A percentile compares a stretch with the other conserved stretches of the same genome.
Evolutionary conservation across 495 filamentous ascomycete species (phyloP).

Genomic region (Cercophora scortea): DNA sequence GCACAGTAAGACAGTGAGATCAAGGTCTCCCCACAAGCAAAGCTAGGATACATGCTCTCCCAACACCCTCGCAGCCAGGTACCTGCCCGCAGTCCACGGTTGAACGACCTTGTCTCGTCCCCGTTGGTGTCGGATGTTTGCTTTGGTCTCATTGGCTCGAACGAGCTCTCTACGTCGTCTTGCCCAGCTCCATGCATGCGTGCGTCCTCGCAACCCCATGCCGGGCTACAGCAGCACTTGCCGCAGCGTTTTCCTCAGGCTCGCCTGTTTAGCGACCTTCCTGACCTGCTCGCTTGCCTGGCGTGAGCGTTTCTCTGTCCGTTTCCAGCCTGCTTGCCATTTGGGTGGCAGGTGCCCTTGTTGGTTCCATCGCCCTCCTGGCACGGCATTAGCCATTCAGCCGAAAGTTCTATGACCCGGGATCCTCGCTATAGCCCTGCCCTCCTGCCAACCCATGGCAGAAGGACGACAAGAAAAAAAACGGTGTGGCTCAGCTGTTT

Average conservation of each 20-base stretch:
- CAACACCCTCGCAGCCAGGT: not conserved
- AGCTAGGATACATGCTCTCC: not conserved
- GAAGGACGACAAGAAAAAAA: slow-evolving; percentile 7
- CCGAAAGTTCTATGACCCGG: slow-evolving; percentile 38
- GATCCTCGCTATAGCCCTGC: slow-evolving; percentile 34
- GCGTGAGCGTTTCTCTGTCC: slow-evolving; percentile 16
- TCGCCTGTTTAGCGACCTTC: slow-evolving; percentile 7
- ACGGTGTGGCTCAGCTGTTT: slow-evolving; percentile 42
- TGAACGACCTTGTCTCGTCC: slow-evolving; percentile 23
- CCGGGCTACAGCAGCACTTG: slow-evolving; percentile 15
- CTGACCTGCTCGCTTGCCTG: slow-evolving; percentile 11
- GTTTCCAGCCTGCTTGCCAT: slow-evolving; percentile 18
- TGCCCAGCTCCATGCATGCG: slow-evolving; percentile 20
- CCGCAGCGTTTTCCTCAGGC: slow-evolving; percentile 11
- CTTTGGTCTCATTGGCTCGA: slow-evolving; percentile 21
- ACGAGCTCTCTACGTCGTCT: slow-evolving; percentile 13
- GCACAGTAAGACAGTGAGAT: slow-evolving; percentile 15
- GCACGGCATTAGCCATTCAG: slow-evolving; percentile 50
- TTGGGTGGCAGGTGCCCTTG: slow-evolving; percentile 28
- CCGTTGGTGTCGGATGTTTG: slow-evolving; percentile 24
- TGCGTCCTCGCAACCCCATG: slow-evolving; percentile 17
- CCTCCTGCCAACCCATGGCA: slow-evolving; percentile 20
- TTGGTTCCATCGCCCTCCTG: slow-evolving; percentile 37
- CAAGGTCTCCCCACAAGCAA: slow-evolving; percentile 5
- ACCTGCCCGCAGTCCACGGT: slow-evolving; percentile 10